Evolutionary conservation across 208 protist genomes (phyloP).

Genomic region (Trypanosoma platydactyli): DNA sequence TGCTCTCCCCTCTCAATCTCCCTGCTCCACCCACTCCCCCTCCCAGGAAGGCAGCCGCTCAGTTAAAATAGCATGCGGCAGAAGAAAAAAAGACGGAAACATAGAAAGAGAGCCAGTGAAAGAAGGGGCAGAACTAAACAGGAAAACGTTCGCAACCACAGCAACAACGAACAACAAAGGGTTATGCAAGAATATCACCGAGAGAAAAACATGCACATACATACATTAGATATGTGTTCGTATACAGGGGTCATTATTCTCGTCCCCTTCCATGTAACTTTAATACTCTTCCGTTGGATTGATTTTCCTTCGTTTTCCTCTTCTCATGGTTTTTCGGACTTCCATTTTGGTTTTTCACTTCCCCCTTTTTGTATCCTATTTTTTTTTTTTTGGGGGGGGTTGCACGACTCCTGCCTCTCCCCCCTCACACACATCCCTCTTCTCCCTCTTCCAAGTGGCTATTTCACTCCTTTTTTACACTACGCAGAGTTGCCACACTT

Average conservation of each 20-base stretch:
- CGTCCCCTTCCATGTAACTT: neutral
- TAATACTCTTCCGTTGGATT: neutral
- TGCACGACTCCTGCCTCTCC: too few relatives aligned
- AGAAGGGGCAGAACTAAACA: neutral
- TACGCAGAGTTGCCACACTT: neutral
- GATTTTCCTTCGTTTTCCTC: constrained; percentile 1
- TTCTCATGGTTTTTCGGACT: constrained; percentile 9
- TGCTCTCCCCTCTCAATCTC: neutral
- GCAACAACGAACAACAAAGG: neutral
- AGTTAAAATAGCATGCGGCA: neutral
- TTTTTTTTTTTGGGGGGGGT: neutral
- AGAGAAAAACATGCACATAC: constrained; percentile 7
- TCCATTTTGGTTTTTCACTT: constrained; percentile 3
- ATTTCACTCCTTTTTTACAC: neutral
- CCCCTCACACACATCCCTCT: too few relatives aligned
- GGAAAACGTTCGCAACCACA: neutral
- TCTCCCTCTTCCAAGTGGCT: neutral
- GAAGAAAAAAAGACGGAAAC: constrained; percentile 15
- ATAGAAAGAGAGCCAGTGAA: neutral
- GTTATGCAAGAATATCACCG: too few relatives aligned
- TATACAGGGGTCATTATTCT: neutral
- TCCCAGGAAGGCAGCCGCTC: neutral
- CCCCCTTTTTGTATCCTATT: neutral
- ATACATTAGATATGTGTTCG: constrained; percentile 9
- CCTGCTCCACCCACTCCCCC: neutral